Conservation (phyloP, 139 green algal species). For the Penium margaritaceum region DNA sequence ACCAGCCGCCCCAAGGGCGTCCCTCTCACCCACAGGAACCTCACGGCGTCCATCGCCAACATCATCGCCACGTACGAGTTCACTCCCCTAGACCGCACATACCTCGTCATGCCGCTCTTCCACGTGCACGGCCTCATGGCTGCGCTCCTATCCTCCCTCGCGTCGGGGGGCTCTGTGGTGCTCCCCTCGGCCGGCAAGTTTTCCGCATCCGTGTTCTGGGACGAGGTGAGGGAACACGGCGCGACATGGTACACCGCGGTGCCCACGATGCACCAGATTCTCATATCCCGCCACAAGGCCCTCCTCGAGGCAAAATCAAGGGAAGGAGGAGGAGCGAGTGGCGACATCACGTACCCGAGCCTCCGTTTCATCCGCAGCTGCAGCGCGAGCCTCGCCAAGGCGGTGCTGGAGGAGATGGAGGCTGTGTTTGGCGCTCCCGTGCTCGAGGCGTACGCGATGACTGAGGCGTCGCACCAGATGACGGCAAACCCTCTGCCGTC, state of each 20-base stretch:
- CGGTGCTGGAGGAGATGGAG: conserved; percentile 70
- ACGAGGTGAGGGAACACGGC: conserved; percentile 48
- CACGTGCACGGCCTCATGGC: conserved; percentile 83
- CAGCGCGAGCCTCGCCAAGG: conserved; percentile 59
- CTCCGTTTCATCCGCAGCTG: conserved; percentile 80
- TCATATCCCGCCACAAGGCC: conserved; percentile 51
- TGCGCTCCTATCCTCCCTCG: conserved; percentile 65
- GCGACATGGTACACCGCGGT: conserved; percentile 83
- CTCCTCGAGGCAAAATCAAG: too few species aligned
- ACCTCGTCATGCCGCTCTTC: conserved; percentile 74
- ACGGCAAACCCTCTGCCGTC: conserved; percentile 65
- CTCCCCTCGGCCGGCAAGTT: conserved; percentile 62
- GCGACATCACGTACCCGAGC: conserved; percentile 35
- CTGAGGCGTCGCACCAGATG: conserved; percentile 79
- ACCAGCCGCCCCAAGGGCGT: conserved; percentile 76
- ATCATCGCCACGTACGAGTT: conserved; percentile 74
- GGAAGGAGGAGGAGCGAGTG: too few species aligned
- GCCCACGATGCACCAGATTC: conserved; percentile 78
- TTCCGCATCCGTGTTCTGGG: conserved; percentile 66
- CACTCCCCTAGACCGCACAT: conserved; percentile 45
- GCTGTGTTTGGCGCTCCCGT: conserved; percentile 63
- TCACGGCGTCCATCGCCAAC: conserved; percentile 63
- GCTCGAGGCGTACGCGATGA: conserved; percentile 84
- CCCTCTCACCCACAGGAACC: conserved; percentile 71
- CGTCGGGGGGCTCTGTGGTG: conserved; percentile 54